Evolutionary conservation across 1,139 yeast species (phyloP), one percentile per base, ranked within the genome.

Genomic region (Blastobotrys persicus): DNA sequence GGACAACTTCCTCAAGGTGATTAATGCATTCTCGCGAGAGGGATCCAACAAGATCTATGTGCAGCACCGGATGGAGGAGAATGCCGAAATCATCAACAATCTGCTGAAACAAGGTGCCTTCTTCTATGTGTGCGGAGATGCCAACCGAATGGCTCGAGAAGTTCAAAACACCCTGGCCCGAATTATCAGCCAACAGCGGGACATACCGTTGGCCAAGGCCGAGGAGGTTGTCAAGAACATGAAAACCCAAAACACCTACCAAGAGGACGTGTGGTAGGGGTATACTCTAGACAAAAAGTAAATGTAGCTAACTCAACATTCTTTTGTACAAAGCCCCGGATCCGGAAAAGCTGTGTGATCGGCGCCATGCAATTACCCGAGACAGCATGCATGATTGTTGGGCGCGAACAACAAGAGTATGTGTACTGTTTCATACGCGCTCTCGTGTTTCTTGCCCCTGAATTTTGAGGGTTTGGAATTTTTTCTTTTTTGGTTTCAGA

Each of bases 71-170:
- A 66, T 92, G 58, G 62, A 71, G 52, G 91, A 87, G 64, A 66
- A 72, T 14, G 76, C 84, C 19, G 62, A 67, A 38, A 72, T 74
- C 46, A 74, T 91, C 48, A 78, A 80, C 60, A 71, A 77, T 47
- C 72, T 91, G 55, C 69, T 92, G 49, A 73, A 77, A 52, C 71
- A 77, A 33, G 97, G 96, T 49, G 97, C 96, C 0, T 85, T 83
- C 66, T 78, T 92, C 57, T 92, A 92, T 66, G 96, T 92, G 28
- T 92, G 98, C 76, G 98, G 98, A 64, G 98, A 92, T 73, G 98
- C 98, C 31, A 80, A 86, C 44, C 81, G 80, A 60, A 92, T 92
- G 98, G 97, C 98, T 2, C 84, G 95, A 69, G 96, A 89, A 65
- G 98, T 92, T n/a, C 92, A 87, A 63, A 70, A 75, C 44, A 76